A percentile compares a stretch with the other conserved stretches of the same genome.
Evolutionary conservation across 176 grass and related monocot species (phyloP).

Genomic region (Oryza punctata): DNA sequence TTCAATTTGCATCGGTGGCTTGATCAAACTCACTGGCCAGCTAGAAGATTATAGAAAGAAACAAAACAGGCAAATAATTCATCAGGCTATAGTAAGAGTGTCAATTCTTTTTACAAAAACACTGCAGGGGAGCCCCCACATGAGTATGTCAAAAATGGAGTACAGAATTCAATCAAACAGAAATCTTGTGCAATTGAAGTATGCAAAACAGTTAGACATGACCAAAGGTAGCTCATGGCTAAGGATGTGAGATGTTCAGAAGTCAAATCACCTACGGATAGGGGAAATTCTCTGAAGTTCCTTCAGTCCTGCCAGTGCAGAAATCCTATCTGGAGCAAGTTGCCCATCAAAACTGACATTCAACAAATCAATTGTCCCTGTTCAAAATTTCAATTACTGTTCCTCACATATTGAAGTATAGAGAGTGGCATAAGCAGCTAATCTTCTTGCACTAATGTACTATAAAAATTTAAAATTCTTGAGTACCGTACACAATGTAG

Average conservation of each 20-base stretch:
- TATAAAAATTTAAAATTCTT: neutral
- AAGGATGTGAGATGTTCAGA: constrained; percentile 27
- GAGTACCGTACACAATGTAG: neutral
- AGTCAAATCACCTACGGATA: constrained; percentile 56
- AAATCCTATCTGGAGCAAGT: constrained; percentile 86
- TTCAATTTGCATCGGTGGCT: neutral
- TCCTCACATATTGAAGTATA: neutral
- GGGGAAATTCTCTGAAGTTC: constrained; percentile 89
- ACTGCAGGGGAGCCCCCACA: too few relatives aligned
- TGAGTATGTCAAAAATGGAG: neutral
- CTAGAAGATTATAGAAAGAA: too few relatives aligned
- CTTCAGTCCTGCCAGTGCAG: constrained; percentile 60
- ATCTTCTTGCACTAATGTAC: constrained; percentile 14
- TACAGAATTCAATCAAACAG: constrained; percentile 6
- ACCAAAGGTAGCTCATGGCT: neutral
- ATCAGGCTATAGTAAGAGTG: neutral
- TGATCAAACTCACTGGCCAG: neutral
- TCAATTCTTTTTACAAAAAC: too few relatives aligned
- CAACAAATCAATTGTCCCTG: constrained; percentile 91
- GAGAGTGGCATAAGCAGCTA: neutral
- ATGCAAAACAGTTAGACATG: constrained; percentile 18
- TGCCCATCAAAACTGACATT: constrained; percentile 97
- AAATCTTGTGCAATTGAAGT: constrained; percentile 8
- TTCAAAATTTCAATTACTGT: constrained; percentile 33
- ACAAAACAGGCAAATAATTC: neutral